These are phyloP conservation scores for Vitis cinerea DNA, from an alignment of 164 flowering plant species.

Conservation along the genomic window DNA sequence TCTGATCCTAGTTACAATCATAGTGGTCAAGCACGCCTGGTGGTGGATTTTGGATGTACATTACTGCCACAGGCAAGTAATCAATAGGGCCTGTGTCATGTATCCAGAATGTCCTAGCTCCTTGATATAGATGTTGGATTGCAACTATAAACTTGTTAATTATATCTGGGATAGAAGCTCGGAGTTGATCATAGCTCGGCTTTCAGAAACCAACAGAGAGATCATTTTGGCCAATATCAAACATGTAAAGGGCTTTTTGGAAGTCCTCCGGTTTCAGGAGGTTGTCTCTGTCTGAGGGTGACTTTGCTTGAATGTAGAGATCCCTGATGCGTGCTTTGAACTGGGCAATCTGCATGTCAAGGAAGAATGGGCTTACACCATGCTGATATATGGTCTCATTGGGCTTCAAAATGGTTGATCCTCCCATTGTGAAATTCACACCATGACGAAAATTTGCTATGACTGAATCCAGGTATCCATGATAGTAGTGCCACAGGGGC, in stretches of 20 bases:
- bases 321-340: conserved; percentile 35
- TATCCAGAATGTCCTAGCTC: conserved; percentile 66
- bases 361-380: conserved; percentile 45
- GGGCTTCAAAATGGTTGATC: conserved; percentile 43
- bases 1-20: conserved; percentile 48
- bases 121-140: conserved; percentile 38
- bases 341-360: conserved; percentile 42
- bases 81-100: conserved; percentile 70
- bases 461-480: conserved; percentile 52
- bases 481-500: conserved; percentile 54
- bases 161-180: conserved; percentile 21
- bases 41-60: conserved; percentile 31
- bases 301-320: conserved; percentile 31
- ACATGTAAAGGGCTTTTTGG: conserved; percentile 45
- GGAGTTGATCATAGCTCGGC: conserved; percentile 22
- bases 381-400: conserved; percentile 31
- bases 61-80: conserved; percentile 44
- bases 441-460: conserved; percentile 42
- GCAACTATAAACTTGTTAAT: conserved; percentile 43
- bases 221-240: conserved; percentile 67
- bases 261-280: conserved; percentile 35
- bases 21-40: conserved; percentile 41
- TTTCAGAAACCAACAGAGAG: conserved; percentile 27
- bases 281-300: conserved; percentile 14
- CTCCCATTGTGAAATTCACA: conserved; percentile 58